phyloP scores from a whole-genome alignment of 805 yeast species.

The Wickerhamiella dianesei region DNA sequence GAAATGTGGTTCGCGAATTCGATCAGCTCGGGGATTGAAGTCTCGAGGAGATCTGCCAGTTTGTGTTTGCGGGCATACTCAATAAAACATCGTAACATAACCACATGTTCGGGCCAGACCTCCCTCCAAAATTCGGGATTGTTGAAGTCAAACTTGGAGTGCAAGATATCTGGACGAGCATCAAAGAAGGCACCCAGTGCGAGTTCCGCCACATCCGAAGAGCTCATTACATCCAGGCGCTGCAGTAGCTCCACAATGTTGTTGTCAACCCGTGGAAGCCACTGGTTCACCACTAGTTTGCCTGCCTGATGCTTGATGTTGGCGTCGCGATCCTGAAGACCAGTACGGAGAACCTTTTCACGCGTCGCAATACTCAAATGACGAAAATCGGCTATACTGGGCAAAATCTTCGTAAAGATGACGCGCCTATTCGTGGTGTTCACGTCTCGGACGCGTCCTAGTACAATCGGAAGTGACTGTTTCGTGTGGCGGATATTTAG shows the following conservation, averaged over 20 bases:
- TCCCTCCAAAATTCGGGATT: conserved; percentile 51
- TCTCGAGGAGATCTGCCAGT: conserved; percentile 43
- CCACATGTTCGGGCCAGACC: conserved; percentile 61
- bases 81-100: conserved; percentile 55
- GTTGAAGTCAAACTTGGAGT: conserved; percentile 42
- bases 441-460: conserved; percentile 74
- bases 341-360: conserved; percentile 65
- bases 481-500: conserved; percentile 48
- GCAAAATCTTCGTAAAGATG: conserved; percentile 54
- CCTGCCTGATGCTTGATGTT: conserved; percentile 58
- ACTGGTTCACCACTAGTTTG: conserved; percentile 51
- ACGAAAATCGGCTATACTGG: conserved; percentile 52
- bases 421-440: conserved; percentile 59
- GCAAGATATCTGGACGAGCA: conserved; percentile 46
- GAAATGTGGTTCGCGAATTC: conserved; percentile 48
- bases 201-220: conserved; percentile 44
- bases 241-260: conserved; percentile 63
- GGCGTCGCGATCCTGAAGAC: conserved; percentile 74
- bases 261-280: conserved; percentile 58
- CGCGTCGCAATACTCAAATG: conserved; percentile 41
- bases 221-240: conserved; percentile 53
- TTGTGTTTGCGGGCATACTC: conserved; percentile 46
- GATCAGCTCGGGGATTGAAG: conserved; percentile 66
- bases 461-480: conserved; percentile 40
- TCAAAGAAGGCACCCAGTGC: conserved; percentile 55